phyloP scores from a whole-genome alignment of 306 rosid genomes.

The Hippophae tibetana region DNA sequence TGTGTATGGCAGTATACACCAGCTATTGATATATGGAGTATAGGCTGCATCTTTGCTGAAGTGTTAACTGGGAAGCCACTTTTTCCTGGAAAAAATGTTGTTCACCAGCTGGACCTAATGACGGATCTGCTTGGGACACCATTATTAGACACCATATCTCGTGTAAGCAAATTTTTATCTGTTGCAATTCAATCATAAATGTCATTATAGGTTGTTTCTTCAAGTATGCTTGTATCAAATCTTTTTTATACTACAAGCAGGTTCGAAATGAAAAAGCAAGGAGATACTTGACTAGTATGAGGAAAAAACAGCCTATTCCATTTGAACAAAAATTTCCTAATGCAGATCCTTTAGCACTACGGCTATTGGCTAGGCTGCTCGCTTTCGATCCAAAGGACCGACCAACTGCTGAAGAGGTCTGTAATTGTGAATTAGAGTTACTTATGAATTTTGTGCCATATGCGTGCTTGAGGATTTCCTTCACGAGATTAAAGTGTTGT shows the following conservation, averaged over 20 bases:
- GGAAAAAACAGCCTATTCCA: constrained; percentile 68
- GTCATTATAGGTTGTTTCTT: constrained; percentile 1
- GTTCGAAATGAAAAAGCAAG: constrained; percentile 93
- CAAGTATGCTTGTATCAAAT: background rate
- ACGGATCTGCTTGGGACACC: constrained; percentile 96
- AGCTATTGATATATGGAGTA: constrained; percentile 94
- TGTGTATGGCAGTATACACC: constrained; percentile 76
- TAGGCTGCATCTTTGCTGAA: constrained; percentile 96
- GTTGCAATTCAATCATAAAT: constrained; percentile 5
- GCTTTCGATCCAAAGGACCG: constrained; percentile 96
- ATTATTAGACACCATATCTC: constrained; percentile 73
- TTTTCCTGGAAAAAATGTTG: constrained; percentile 95
- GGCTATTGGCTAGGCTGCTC: constrained; percentile 60
- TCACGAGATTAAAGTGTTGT: constrained; percentile 7
- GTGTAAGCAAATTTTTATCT: constrained; percentile 32
- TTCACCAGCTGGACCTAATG: constrained; percentile 93
- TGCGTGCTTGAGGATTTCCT: constrained; percentile 6
- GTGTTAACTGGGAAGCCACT: constrained; percentile 85
- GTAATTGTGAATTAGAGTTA: constrained; percentile 10
- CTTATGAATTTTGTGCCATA: background rate
- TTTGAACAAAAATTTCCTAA: constrained; percentile 74
- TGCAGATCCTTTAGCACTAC: constrained; percentile 79
- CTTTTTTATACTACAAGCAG: constrained; percentile 32
- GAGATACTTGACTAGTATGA: constrained; percentile 85
- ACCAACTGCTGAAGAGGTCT: constrained; percentile 93